Evolutionary conservation across 148 eudicot species (phyloP).

Genomic region (Rhododendron henanense): DNA sequence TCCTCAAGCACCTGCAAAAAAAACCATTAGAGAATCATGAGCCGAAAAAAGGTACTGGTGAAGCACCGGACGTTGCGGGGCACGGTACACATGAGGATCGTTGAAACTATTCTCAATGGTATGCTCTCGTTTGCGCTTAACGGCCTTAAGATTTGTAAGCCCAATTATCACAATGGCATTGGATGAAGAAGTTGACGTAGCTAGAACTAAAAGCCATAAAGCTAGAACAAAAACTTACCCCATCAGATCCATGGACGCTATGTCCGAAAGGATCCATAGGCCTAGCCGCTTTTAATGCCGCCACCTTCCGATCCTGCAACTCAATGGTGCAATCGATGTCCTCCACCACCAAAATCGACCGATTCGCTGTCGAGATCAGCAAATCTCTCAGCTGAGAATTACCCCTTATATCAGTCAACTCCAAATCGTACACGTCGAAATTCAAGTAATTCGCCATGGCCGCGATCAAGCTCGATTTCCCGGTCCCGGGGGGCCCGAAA

Average conservation of each 20-base stretch:
- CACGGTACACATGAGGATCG: too few species aligned
- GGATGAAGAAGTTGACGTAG: too few species aligned
- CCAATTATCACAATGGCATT: too few species aligned
- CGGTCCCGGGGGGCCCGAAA: constrained; percentile 28
- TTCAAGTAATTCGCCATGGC: constrained; percentile 30
- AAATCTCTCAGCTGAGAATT: constrained; percentile 24
- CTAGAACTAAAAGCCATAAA: too few species aligned
- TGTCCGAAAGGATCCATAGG: background rate
- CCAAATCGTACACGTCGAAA: constrained; percentile 26
- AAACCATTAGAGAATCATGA: too few species aligned
- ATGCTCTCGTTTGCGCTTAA: too few species aligned
- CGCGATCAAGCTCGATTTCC: constrained; percentile 29
- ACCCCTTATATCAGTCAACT: constrained; percentile 15
- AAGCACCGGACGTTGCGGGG: too few species aligned
- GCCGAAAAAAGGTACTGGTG: too few species aligned
- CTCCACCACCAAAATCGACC: constrained; percentile 34
- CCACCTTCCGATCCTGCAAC: constrained; percentile 11
- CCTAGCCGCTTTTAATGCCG: background rate
- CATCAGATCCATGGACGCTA: background rate
- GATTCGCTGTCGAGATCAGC: constrained; percentile 23
- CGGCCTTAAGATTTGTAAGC: too few species aligned
- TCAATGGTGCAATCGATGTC: constrained; percentile 35
- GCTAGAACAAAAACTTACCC: constrained; percentile 5
- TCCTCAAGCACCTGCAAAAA: too few species aligned
- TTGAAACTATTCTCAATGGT: too few species aligned